Conservation (phyloP, 73 alveolate species). For the Paramecium bursaria region DNA sequence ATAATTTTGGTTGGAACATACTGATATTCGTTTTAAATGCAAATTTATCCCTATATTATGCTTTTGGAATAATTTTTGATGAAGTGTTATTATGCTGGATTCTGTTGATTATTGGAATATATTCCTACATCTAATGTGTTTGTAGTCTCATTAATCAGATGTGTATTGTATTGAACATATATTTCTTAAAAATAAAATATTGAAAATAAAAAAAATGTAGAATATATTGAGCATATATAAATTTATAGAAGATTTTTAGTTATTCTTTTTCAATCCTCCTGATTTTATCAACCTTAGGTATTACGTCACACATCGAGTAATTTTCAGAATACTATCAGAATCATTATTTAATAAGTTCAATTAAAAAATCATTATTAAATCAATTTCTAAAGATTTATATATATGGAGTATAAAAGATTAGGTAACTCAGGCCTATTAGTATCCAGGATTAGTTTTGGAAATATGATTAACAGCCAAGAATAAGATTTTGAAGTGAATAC, state of each 20-base stretch:
- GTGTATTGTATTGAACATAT: conserved; percentile 12
- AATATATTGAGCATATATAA: no score
- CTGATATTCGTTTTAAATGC: background rate
- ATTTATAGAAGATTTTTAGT: no score
- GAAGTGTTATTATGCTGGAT: conserved; percentile 19
- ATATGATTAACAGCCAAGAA: conserved; percentile 76
- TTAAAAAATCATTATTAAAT: no score
- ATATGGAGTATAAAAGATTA: conserved; percentile 88
- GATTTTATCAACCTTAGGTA: no score
- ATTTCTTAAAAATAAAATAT: conserved; percentile 28
- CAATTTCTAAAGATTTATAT: background rate
- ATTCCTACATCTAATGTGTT: conserved; percentile 21
- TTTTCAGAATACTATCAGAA: no score
- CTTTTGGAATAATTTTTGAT: conserved; percentile 3
- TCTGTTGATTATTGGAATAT: background rate
- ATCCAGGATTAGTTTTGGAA: conserved; percentile 88
- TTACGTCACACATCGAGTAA: no score
- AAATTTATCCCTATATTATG: background rate
- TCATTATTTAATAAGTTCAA: no score
- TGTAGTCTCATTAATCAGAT: background rate
- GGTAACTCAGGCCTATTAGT: conserved; percentile 94
- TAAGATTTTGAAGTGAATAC: conserved; percentile 61
- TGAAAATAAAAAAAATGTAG: no score
- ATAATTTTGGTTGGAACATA: background rate
- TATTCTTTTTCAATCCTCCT: no score